Evolutionary conservation across 345 rosid species (phyloP), one percentile per base, ranked within the genome.

Genomic region (Salix exigua): DNA sequence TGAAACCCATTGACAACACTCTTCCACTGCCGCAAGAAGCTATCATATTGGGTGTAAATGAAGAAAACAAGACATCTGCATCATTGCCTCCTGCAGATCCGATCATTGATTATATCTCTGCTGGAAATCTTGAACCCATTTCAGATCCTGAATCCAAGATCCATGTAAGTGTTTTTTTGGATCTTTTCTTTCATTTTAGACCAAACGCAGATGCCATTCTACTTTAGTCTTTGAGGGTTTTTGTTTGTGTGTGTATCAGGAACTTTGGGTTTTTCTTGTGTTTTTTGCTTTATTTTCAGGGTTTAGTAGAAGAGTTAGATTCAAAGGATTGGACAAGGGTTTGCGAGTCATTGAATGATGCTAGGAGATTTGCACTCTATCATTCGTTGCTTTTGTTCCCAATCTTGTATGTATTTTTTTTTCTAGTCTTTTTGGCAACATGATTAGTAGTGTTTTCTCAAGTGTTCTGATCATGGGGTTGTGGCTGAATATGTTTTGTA

Each of bases 271-370:
- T 7, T 42, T 70, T n/a, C 60, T 1, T 37, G 50, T 50, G n/a
- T 17, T 11, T 40, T 40, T 40, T 40, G 46, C 46, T 40, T 40
- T 40, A 10, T 40, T 10, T 70, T 60, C 50, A 77, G 79, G 53
- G 82, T n/a, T 89, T 93, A 75, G 66, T 93, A 64, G 77, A 87
- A 80, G 97, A 94, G 55, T 86, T 92, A 26, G 94, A 91, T 76
- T 95, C 99, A 76, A 95, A 91, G 80, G 92, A 93, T 77, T 95
- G 99, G 99, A 82, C 90, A 75, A 72, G 82, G 71, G 88, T 88
- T 75, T 92, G 97, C 85, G 96, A 91, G 63, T 85, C 99, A 66
- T 91, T 96, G 51, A 96, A 96, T 65, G 87, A 88, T 81, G 89
- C 85, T 69, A 92, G 99, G 9, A 85, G 97, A 67, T 80, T 96